Conservation (phyloP, 2,329 filamentous ascomycete species). For the Nemania bipapillata region DNA sequence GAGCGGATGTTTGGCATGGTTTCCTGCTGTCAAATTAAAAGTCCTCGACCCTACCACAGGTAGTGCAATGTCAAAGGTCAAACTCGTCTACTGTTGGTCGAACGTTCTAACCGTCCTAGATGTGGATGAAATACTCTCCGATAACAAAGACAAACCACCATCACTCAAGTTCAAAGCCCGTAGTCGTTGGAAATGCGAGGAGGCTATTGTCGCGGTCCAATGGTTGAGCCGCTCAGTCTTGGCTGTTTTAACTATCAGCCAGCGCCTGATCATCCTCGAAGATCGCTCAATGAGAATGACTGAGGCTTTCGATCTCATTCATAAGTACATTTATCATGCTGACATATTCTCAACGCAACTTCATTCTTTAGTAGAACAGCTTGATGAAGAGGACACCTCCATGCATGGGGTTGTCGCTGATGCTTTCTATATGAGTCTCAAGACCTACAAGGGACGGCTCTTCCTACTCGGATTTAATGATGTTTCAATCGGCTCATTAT, state of each 20-base stretch:
- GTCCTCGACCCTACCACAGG: conserved; percentile 73
- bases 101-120: conserved; percentile 96
- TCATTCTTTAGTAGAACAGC: conserved; percentile 82
- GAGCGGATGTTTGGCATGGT: conserved; percentile 96
- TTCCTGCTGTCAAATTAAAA: conserved; percentile 93
- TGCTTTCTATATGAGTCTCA: conserved; percentile 98
- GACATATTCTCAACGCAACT: conserved; percentile 92
- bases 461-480: conserved; percentile 96
- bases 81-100: conserved; percentile 98
- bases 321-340: conserved; percentile 90
- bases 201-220: conserved; percentile 94
- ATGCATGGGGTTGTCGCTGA: conserved; percentile 97
- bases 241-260: conserved; percentile 90
- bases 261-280: conserved; percentile 90
- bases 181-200: conserved; percentile 91
- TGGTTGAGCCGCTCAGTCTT: conserved; percentile 96
- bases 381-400: conserved; percentile 85
- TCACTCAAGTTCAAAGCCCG: conserved; percentile 82
- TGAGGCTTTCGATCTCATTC: conserved; percentile 90
- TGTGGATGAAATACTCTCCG: conserved; percentile 75
- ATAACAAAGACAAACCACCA: conserved; percentile 80
- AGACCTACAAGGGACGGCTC: conserved; percentile 90
- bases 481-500: conserved; percentile 86
- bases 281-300: conserved; percentile 90
- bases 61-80: conserved; percentile 78